These are phyloP conservation scores for Metschnikowia kofuensis DNA, from an alignment of 805 yeast species.

Conservation along the genomic window DNA sequence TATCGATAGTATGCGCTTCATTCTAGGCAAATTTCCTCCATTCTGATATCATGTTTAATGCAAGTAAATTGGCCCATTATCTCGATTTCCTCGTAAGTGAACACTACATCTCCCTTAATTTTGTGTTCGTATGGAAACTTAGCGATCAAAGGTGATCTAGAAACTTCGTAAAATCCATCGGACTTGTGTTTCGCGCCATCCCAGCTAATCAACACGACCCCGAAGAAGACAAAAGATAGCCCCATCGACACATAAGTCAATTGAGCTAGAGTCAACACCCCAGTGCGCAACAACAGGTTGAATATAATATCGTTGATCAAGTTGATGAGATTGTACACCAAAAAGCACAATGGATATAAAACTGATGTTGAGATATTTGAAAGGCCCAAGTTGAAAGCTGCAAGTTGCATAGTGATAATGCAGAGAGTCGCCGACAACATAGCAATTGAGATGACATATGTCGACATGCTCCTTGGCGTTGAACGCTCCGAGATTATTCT, in stretches of 20 bases:
- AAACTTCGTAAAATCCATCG: constrained; percentile 3
- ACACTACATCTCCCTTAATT: constrained; percentile 5
- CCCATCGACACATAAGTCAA: constrained; percentile 46
- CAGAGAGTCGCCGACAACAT: constrained; percentile 53
- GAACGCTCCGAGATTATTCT: constrained; percentile 33
- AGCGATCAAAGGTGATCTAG: constrained; percentile 10
- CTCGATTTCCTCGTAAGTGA: constrained; percentile 18
- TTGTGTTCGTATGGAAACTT: constrained; percentile 20
- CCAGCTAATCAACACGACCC: constrained; percentile 68
- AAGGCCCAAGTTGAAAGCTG: constrained; percentile 71
- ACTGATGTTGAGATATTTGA: constrained; percentile 69
- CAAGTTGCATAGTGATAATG: constrained; percentile 69
- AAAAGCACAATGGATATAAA: constrained; percentile 80
- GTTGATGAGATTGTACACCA: constrained; percentile 72
- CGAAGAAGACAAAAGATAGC: constrained; percentile 53
- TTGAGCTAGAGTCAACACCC: constrained; percentile 44
- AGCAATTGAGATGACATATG: constrained; percentile 33
- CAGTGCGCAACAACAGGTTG: constrained; percentile 57
- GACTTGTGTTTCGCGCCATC: constrained; percentile 30
- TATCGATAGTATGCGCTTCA: too few relatives aligned
- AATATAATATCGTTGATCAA: constrained; percentile 46
- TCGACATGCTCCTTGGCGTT: constrained; percentile 27
- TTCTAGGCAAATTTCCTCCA: neutral
- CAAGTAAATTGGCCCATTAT: constrained; percentile 11
- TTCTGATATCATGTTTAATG: neutral